Evolutionary conservation across 345 rosid species (phyloP), one percentile per base, ranked within the genome.

Genomic region (Theobroma cacao): DNA sequence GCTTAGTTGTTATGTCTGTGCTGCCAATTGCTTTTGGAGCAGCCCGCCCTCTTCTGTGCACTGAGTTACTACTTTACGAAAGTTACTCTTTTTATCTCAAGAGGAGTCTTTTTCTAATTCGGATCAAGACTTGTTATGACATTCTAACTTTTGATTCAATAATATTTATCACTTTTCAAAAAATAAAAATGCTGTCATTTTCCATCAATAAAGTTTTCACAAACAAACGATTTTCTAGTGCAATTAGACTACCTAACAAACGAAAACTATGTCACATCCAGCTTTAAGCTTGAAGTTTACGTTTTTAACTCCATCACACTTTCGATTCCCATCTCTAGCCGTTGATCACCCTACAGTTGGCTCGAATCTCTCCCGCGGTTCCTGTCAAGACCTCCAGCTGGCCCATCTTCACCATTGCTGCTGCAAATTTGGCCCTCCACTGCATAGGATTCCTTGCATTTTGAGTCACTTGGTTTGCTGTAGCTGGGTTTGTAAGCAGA

Each of bases 371-470:
- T 20, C 98, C 98, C 1, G 85, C 75, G 1, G 22, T 69, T n/a
- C 93, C 98, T 0, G 90, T 88, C 74, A 90, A 77, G n/a, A 91
- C 94, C 28, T 80, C 87, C 40, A 90, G 53, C 13, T 83, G 86
- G 9, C 94, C 93, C 97, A 95, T 90, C 82, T 95, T 95, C 43
- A 85, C 83, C 93, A 93, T 93, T 1, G 98, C 83, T 20, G 84
- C 78, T 10, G 79, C 90, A 38, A 95, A 93, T 74, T 86, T 87
- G 1, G 60, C 82, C 56, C 53, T 84, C 88, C 91, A 90, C 33
- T 69, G 33, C 2, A 2, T 34, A 9, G 87, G 78, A 61, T 60
- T 71, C 31, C 40, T 63, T 4, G 87, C 89, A 67, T 88, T 78
- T 52, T 83, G 68, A 10, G 2, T 70, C 18, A 87, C 91, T 53